Percentiles rank a stretch among this genome's conserved stretches.
Evolutionary conservation across 441 rosid genomes (phyloP).

Genomic region (Jatropha podagrica): DNA sequence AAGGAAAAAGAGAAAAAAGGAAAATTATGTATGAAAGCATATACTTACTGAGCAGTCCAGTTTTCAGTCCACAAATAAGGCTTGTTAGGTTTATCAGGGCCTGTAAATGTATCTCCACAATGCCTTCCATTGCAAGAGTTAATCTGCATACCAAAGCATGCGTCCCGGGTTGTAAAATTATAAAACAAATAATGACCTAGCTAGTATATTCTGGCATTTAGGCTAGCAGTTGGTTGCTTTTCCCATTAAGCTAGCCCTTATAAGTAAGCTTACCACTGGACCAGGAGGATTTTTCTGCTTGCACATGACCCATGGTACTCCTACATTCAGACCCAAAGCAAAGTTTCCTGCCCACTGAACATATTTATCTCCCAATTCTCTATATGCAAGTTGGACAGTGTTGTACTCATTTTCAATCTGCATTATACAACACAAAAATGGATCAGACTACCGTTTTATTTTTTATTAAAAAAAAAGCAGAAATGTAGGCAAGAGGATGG

Average conservation of each 20-base stretch:
- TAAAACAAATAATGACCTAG: background rate
- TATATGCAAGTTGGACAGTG: constrained; percentile 75
- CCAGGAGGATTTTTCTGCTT: constrained; percentile 93
- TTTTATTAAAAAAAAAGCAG: background rate
- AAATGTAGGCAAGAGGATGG: background rate
- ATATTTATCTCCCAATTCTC: constrained; percentile 53
- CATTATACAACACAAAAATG: constrained; percentile 11
- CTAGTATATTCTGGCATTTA: too few relatives aligned
- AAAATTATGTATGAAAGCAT: background rate
- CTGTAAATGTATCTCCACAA: constrained; percentile 86
- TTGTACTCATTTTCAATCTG: constrained; percentile 99
- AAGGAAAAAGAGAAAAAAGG: too few relatives aligned
- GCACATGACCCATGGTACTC: constrained; percentile 97
- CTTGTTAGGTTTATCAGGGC: constrained; percentile 73
- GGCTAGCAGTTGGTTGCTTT: too few relatives aligned
- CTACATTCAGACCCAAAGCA: constrained; percentile 47
- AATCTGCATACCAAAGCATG: constrained; percentile 43
- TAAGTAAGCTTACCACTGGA: constrained; percentile 48
- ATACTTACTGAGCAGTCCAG: constrained; percentile 88
- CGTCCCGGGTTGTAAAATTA: background rate
- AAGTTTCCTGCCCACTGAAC: constrained; percentile 83
- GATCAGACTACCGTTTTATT: background rate
- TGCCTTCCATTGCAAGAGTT: constrained; percentile 94
- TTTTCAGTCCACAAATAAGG: constrained; percentile 91
- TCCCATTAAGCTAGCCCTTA: background rate